Evolutionary conservation across 371 early-diverging fungal species (phyloP), one percentile per base, ranked within the genome.

Genomic region (Coemansia sp.): DNA sequence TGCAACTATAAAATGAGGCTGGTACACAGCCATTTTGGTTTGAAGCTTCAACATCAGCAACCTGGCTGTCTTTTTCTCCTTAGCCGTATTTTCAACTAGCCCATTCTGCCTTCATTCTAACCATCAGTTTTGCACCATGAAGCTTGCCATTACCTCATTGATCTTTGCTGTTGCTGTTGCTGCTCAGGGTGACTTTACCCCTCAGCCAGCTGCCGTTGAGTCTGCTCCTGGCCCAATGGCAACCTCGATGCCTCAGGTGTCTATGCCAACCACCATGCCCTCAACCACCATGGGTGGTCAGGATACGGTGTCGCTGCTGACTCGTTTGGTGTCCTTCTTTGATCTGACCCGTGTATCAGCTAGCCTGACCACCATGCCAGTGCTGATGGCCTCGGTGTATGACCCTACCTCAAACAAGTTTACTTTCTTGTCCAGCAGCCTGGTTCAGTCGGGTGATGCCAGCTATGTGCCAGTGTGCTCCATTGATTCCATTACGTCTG

Each of bases 391-490:
- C 33, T 37, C 23, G 25, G 68, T 68, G 18, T 68, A 55, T 23
- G 64, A 68, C 20, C 68, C 68, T 4, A 44, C 47, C 11, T 33
- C 30, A 0, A 33, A 37, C 37, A 68, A 68, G 64, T 47, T 68
- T 33, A 55, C 48, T 2, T 30, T 52, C 39, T 33, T 68, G 56
- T 47, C 63, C 14, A 47, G 42, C 42, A 50, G 44, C 55, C 48
- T 62, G 1, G 48, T 55, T 21, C 63, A 62, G 56, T 63, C 64
- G 3, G 68, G 68, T 33, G 56, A 37, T 26, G 33, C 48, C 3
- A 63, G 52, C 55, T 68, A 68, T 26, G 48, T 68, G 3, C 68
- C 68, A 20, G 68, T 68, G 25, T 68, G 68, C 63, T 16, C 68
- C 5, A 47, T 64, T 12, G 56, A 68, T 18, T 18, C 39, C 6